Base-by-base conservation (phyloP, 139 green algal genomes). In the Trebouxia sp. region DNA sequence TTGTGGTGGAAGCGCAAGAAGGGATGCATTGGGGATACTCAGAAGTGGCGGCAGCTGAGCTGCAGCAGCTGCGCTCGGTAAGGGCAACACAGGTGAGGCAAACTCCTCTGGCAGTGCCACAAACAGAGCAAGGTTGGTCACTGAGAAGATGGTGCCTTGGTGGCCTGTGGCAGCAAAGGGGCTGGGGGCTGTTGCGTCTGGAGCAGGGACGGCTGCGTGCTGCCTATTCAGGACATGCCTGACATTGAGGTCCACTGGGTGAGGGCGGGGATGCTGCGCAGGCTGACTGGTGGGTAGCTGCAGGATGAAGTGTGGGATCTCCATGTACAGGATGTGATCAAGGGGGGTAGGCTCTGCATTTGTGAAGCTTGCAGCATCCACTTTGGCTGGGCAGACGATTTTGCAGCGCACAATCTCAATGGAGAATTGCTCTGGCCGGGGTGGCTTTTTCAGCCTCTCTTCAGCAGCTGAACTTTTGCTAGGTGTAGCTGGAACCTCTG, bases 251-350 rank as follows among this genome's bases (percentile, higher is more conserved):
- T 65, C 30, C 1, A 80, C 75, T 38, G 75, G 81, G 47, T 85
- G 81, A 4, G 42, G 39, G 6, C 30, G 38, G 0, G 83, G 58
- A n/a, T 77, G 58, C 58, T 82, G 51, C 11, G 78, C 70, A 47
- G 67, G 75, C 22, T 62, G 30, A 28, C 50, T 17, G 5, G 81
- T 24, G 0, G 86, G 86, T 47, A 90, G 80, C 51, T 80, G 78
- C 48, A 90, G 85, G 37, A 72, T 65, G n/a, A 89, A 74, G 37
- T 83, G 65, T 5, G 78, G 84, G 38, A 88, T 53, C 45, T 89
- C 80, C 35, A 90, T 53, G 0, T 45, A 28, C 28, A 88, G 22
- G 15, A 79, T 66, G 56, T 89, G 79, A 17, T 72, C 62, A 14
- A 72, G 35, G 3, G 62, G 62, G 15, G 20, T 38, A 47, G 47